These are phyloP conservation scores for Colletotrichum phormii DNA, from an alignment of 2,329 filamentous ascomycete genomes.

Conservation along the genomic window DNA sequence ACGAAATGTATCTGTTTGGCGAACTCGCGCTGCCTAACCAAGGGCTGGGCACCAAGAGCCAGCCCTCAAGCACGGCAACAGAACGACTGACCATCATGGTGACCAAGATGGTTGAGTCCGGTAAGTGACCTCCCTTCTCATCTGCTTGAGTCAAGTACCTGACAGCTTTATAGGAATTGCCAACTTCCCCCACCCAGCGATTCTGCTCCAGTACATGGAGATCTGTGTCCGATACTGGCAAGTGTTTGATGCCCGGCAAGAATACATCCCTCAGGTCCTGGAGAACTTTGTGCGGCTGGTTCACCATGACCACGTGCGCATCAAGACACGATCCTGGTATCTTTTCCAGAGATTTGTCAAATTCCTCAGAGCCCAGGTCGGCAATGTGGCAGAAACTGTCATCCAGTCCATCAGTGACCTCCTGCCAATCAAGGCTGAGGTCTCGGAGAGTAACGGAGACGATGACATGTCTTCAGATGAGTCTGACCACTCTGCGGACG, in stretches of 20 bases:
- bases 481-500: slow-evolving; percentile 89
- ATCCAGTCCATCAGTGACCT: slow-evolving; percentile 92
- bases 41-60: slow-evolving; percentile 86
- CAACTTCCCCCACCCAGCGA: slow-evolving; percentile 88
- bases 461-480: slow-evolving; percentile 97
- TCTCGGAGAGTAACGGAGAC: slow-evolving; percentile 81
- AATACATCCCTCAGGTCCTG: slow-evolving; percentile 86
- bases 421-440: slow-evolving; percentile 89
- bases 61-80: slow-evolving; percentile 81
- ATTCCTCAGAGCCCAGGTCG: slow-evolving; percentile 84
- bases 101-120: slow-evolving; percentile 92
- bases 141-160: slow-evolving; percentile 36
- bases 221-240: slow-evolving; percentile 94
- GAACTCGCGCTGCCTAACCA: slow-evolving; percentile 92
- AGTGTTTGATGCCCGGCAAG: slow-evolving; percentile 88
- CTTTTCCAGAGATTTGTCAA: slow-evolving; percentile 94
- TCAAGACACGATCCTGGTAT: slow-evolving; percentile 95
- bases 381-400: slow-evolving; percentile 89
- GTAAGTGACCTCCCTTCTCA: slow-evolving; percentile 62
- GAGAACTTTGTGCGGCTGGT: slow-evolving; percentile 93
- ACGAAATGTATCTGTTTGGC: slow-evolving; percentile 96
- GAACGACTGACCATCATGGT: slow-evolving; percentile 92
- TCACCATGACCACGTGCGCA: slow-evolving; percentile 87
- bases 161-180: slow-evolving; percentile 73
- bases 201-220: slow-evolving; percentile 97